These are phyloP conservation scores for Lodderomyces theae DNA, from an alignment of 1,139 yeast genomes.

Conservation along the genomic window DNA sequence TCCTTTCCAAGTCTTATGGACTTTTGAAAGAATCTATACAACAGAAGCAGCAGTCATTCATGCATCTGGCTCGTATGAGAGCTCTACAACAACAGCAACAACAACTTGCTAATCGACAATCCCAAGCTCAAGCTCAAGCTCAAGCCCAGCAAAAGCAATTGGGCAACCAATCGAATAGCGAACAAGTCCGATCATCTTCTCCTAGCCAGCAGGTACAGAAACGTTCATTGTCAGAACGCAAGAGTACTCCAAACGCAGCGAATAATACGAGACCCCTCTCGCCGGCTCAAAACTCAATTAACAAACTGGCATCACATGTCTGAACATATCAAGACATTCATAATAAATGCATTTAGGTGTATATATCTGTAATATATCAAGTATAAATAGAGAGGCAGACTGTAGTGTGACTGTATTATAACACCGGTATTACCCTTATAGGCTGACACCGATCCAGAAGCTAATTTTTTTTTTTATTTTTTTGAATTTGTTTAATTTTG, in stretches of 20 bases:
- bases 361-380: conserved; percentile 4
- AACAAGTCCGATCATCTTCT: conserved; percentile 5
- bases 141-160: conserved; percentile 7
- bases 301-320: conserved; percentile 3
- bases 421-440: no score
- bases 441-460: no score
- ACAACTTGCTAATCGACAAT: conserved; percentile 24
- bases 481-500: no score
- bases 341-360: conserved; percentile 1
- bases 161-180: conserved; percentile 3
- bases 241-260: not conserved
- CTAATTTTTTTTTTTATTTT: no score
- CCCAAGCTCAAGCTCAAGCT: conserved; percentile 29
- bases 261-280: conserved; percentile 5
- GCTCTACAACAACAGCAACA: conserved; percentile 41
- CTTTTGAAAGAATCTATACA: conserved; percentile 53
- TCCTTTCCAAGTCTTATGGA: conserved; percentile 82
- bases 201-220: conserved; percentile 3
- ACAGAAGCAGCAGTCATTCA: conserved; percentile 41
- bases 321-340: conserved; percentile 2
- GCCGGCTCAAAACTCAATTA: conserved; percentile 7
- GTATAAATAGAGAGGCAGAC: no score
- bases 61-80: conserved; percentile 47
- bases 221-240: not conserved
- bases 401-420: no score